A percentile compares a stretch with the other conserved stretches of the same genome.
Conservation (phyloP, 2,329 filamentous ascomycete species). For the Fusarium humuli region DNA sequence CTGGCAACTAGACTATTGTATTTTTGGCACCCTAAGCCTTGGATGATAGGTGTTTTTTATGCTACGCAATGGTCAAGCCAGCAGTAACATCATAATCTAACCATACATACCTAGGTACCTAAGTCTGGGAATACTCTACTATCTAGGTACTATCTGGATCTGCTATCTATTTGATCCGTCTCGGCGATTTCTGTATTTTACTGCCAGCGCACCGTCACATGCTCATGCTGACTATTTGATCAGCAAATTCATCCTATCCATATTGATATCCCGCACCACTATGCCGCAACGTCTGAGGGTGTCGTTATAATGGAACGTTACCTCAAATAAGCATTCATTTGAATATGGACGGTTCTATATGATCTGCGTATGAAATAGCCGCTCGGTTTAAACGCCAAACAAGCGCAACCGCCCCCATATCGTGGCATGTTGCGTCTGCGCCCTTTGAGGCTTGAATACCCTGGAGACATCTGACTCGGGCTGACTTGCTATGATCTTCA, state of each 20-base stretch:
- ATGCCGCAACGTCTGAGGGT: not conserved
- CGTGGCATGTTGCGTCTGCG: constrained; percentile 10
- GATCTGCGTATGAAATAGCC: constrained; percentile 11
- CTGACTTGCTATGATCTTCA: not conserved
- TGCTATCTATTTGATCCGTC: not conserved
- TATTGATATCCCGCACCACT: not conserved
- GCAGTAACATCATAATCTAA: not conserved
- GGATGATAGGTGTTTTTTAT: not conserved
- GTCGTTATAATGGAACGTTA: constrained; percentile 13
- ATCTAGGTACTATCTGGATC: not conserved
- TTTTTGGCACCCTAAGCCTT: not conserved
- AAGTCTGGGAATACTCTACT: not conserved
- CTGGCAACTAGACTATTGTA: not conserved
- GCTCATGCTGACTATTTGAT: constrained; percentile 21
- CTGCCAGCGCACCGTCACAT: not conserved
- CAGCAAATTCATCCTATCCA: constrained; percentile 2
- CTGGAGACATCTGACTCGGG: constrained; percentile 10
- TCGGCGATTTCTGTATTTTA: constrained; percentile 2
- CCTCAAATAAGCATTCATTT: constrained; percentile 1
- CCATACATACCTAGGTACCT: not conserved
- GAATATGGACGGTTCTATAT: not conserved
- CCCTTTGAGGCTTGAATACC: constrained; percentile 17
- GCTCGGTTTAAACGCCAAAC: constrained; percentile 21
- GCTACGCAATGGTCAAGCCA: not conserved
- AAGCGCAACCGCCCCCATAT: constrained; percentile 27